A percentile compares a stretch with the other conserved stretches of the same genome.
Conservation (phyloP, 2,329 filamentous ascomycete species). For the Clathrospora elynae region DNA sequence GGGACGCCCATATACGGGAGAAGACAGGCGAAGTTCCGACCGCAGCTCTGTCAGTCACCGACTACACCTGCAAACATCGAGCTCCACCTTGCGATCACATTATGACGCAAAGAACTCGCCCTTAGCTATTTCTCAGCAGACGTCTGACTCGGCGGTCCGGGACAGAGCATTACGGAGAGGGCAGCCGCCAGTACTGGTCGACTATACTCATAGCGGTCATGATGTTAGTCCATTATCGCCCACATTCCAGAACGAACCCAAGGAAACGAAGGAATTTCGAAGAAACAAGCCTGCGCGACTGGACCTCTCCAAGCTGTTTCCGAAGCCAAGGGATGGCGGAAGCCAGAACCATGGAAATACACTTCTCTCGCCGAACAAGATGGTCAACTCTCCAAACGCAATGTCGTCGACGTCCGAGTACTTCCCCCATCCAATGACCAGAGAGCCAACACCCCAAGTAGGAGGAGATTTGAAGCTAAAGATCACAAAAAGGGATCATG, state of each 20-base stretch:
- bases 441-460: slow-evolving; percentile 36
- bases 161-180: slow-evolving; percentile 52
- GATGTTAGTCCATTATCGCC: slow-evolving; percentile 29
- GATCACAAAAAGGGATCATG: slow-evolving; percentile 26
- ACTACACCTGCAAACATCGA: slow-evolving; percentile 43
- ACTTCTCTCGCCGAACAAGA: slow-evolving; percentile 48
- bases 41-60: slow-evolving; percentile 37
- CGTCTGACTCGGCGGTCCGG: slow-evolving; percentile 51
- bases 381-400: slow-evolving; percentile 49
- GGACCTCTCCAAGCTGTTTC: slow-evolving; percentile 52
- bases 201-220: slow-evolving; percentile 16
- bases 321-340: slow-evolving; percentile 39
- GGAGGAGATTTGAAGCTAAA: slow-evolving; percentile 33
- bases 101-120: slow-evolving; percentile 51
- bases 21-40: slow-evolving; percentile 34
- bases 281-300: slow-evolving; percentile 47
- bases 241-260: slow-evolving; percentile 23
- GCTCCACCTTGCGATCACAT: slow-evolving; percentile 50
- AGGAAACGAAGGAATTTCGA: slow-evolving; percentile 30
- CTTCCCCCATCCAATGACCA: slow-evolving; percentile 42
- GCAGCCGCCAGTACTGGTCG: slow-evolving; percentile 33
- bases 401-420: slow-evolving; percentile 48
- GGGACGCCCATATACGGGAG: slow-evolving; percentile 28
- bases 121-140: slow-evolving; percentile 52
- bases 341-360: slow-evolving; percentile 18